Evolutionary conservation across 805 yeast species (phyloP), one percentile per base, ranked within the genome.

Genomic region (Saturnispora diversa): DNA sequence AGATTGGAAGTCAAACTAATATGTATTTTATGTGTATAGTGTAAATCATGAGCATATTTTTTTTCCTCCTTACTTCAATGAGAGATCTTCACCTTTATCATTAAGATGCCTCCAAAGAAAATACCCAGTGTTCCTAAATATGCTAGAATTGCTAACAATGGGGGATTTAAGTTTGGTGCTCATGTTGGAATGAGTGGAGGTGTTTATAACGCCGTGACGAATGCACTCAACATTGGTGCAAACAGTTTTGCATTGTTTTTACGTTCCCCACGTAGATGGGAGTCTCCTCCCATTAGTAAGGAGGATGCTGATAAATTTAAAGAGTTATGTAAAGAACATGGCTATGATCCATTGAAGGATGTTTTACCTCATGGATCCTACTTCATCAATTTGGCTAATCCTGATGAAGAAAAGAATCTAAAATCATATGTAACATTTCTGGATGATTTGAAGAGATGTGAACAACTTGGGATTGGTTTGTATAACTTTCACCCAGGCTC

Each of bases 401-500:
- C 97, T 1, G 96, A 87, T 49, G 59, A 60, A 2, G 92, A 75
- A 45, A 90, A 86, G 57, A 84, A 79, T 43, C 69, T 68, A 24
- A 84, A 84, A 54, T 82, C 95, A 9, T 77, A 74, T 53, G 79
- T 68, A 1, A 80, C 88, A 4, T 81, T 92, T 47, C 40, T 90
- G 4, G 98, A 92, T 55, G 98, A 92, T 52, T 65, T 92, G 52
- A 68, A 72, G 46, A 66, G 98, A 49, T 90, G 97, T 62, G 98
- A 92, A 55, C 74, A 72, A 50, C 65, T 92, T 40, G 80, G 80
- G 25, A 79, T 92, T 45, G 95, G 95, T 0, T 64, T 80, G 12
- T 92, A 90, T 62, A 92, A 92, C 56, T 76, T 92, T 58, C 98
- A 92, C 56, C 94, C 94, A 0, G 98, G 98, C 0, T 86, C 96